Base-by-base conservation (phyloP, 2,329 filamentous ascomycete species). In the Diplodia seriata region DNA sequence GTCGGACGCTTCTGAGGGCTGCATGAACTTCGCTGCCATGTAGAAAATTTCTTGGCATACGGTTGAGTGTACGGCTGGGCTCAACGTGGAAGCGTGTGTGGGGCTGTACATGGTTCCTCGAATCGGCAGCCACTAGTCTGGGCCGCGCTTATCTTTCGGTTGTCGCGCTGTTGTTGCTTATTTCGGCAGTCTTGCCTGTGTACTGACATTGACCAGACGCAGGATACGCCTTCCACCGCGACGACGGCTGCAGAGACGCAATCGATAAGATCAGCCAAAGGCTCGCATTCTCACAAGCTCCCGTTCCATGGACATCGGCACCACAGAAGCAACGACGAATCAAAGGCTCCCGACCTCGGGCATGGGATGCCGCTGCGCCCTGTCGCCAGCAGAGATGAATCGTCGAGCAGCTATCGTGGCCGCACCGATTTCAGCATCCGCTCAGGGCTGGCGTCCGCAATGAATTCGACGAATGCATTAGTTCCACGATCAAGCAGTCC, bases 351-450 rank as follows among this genome's bases (percentile, higher is more conserved):
- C 9, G 76, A 76, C 68, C 74, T 78, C 18, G 77, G 76, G 64
- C 76, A 76, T 70, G 75, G 77, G 51, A 77, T 77, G 43, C 88
- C 88, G 73, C 83, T 91, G 72, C 87, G 91, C 69, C 91, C 92
- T n/a, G 85, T 87, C 14, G 85, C 89, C 67, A 94, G 90, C 76
- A 86, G 91, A 73, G 92, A 97, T 76, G 91, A 94, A 69, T 89
- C 90, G 18, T 80, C 85, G 26, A 80, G 82, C 72, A 87, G 82
- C 72, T 76, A 83, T 33, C 82, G 79, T 68, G 80, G 80, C 31
- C 61, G 68, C 29, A 57, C 38, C 72, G 72, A 65, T 70, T 73
- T 40, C 33, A 88, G 85, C 76, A 89, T 84, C 50, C 79, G 81
- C 14, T 81, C 80, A 2, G 75, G 80, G 15, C 76, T 82, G 69